phyloP scores from a whole-genome alignment of 2,329 filamentous ascomycete genomes.

The Shiraia sp. region DNA sequence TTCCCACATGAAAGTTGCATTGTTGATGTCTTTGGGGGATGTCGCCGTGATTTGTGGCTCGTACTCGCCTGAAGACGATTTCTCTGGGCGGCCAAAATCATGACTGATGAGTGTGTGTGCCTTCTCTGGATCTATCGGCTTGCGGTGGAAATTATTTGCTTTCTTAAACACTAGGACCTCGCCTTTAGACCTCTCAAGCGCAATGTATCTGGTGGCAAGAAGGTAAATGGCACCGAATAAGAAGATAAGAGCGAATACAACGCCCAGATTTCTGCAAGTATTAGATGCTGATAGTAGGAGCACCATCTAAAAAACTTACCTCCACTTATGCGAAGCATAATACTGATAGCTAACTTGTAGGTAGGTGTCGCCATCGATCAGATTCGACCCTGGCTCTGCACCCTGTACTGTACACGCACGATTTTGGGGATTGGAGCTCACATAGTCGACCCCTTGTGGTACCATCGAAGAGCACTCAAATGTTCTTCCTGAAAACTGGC shows the following conservation, averaged over 20 bases:
- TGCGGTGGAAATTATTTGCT: too few relatives aligned
- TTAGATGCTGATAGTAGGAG: too few relatives aligned
- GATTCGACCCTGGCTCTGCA: slow-evolving; percentile 8
- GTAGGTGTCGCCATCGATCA: slow-evolving; percentile 36
- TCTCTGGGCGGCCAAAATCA: too few relatives aligned
- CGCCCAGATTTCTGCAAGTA: slow-evolving; percentile 35
- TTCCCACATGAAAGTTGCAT: too few relatives aligned
- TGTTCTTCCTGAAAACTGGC: slow-evolving; percentile 3
- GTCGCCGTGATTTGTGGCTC: too few relatives aligned
- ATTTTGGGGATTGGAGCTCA: slow-evolving; percentile 9
- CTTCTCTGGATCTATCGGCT: too few relatives aligned
- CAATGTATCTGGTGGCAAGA: slow-evolving; percentile 43
- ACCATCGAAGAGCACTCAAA: slow-evolving; percentile 54
- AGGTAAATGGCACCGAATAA: slow-evolving; percentile 25
- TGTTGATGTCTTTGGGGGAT: too few relatives aligned
- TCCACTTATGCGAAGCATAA: slow-evolving; percentile 7
- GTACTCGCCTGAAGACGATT: too few relatives aligned
- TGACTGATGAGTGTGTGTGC: too few relatives aligned
- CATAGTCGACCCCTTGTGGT: slow-evolving; percentile 22
- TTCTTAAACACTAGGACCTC: slow-evolving; percentile 63
- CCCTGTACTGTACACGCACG: slow-evolving; percentile 40
- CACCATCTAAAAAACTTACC: too few relatives aligned
- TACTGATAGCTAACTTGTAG: slow-evolving; percentile 17
- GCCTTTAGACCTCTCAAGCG: slow-evolving; percentile 58
- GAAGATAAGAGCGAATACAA: slow-evolving; percentile 45